Evolutionary conservation across 2,329 filamentous ascomycete genomes (phyloP), one percentile per base, ranked within the genome.

Genomic region (Xylaria polymorpha): DNA sequence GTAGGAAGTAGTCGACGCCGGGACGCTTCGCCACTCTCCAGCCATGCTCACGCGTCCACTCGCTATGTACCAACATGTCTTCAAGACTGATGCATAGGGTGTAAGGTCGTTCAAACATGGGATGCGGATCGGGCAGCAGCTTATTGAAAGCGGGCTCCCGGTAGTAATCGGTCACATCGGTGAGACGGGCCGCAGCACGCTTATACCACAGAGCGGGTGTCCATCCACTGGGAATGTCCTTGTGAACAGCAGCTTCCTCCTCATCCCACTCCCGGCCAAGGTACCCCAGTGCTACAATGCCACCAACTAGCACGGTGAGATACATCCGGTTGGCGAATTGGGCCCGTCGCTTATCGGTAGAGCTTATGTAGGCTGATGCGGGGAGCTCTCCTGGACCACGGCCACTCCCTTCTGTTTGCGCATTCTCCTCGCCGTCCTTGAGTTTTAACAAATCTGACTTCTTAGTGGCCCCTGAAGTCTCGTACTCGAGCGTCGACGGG

Each of bases 11-110:
- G 83, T 99, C 96, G 70, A 97, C 88, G 55, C 96, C 96, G 43
- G 96, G 96, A 59, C 96, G 89, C 85, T 99, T 99, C 35, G 96
- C 96, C 70, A 97, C 87, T 74, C 95, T 90, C 94, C 96, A 99
- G 68, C 96, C 96, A 78, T 98, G 92, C 79, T 98, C 93, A 66
- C 95, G 89, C 29, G 90, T 89, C 96, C 96, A 99, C 79, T 97
- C 94, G 78, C 93, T 97, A 83, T 98, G 95, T 37, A 99, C 90
- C 63, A 99, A 87, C 76, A 99, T 87, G 80, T 99, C 95, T 80
- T 99, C 96, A 77, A 99, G 83, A 79, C 93, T 96, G 75, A 99
- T 85, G 37, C 97, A 95, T 37, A 99, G 86, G 0, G 96, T 98
- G 81, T 97, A 97, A 10, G 95, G 95, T 57, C 93, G 92, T 74